Evolutionary conservation across 148 eudicot genomes (phyloP).

Genomic region (Rhododendron molle): DNA sequence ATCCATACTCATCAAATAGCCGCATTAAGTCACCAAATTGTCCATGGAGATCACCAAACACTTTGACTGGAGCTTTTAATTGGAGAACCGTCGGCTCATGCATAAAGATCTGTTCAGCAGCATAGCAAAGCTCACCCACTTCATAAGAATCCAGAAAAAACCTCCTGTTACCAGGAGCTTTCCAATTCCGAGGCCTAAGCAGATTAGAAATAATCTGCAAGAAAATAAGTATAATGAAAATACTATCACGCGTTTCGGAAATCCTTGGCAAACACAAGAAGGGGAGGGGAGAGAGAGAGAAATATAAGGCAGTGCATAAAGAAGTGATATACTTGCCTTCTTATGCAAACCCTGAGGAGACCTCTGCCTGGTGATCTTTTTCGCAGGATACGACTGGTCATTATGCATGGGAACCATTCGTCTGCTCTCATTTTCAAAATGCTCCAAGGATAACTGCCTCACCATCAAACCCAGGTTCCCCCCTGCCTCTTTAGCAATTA

Average conservation of each 20-base stretch:
- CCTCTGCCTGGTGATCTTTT: slow-evolving; percentile 60
- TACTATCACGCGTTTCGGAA: not conserved
- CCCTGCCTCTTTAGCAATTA: slow-evolving; percentile 84
- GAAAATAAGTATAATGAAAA: slow-evolving; percentile 5
- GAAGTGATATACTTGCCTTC: slow-evolving; percentile 48
- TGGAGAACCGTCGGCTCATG: slow-evolving; percentile 95
- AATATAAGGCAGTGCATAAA: not conserved
- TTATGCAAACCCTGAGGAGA: slow-evolving; percentile 98
- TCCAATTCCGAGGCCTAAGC: slow-evolving; percentile 95
- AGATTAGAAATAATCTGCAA: slow-evolving; percentile 81
- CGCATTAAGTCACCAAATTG: slow-evolving; percentile 98
- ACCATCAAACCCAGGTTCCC: slow-evolving; percentile 95
- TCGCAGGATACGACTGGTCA: slow-evolving; percentile 57
- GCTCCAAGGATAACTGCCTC: slow-evolving; percentile 90
- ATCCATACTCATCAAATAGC: slow-evolving; percentile 95
- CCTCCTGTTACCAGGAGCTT: slow-evolving; percentile 76
- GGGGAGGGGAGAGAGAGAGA: not conserved
- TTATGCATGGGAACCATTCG: slow-evolving; percentile 64
- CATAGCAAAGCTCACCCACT: slow-evolving; percentile 96
- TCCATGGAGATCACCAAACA: slow-evolving; percentile 98
- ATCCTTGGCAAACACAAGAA: not conserved
- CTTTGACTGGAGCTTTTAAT: slow-evolving; percentile 91
- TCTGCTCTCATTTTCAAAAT: slow-evolving; percentile 98
- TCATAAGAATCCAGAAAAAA: slow-evolving; percentile 95
- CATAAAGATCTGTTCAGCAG: slow-evolving; percentile 96